A percentile compares a stretch with the other conserved stretches of the same genome.
These are phyloP conservation scores for Ormosia emarginata DNA, from an alignment of 306 rosid species.

Conservation along the genomic window DNA sequence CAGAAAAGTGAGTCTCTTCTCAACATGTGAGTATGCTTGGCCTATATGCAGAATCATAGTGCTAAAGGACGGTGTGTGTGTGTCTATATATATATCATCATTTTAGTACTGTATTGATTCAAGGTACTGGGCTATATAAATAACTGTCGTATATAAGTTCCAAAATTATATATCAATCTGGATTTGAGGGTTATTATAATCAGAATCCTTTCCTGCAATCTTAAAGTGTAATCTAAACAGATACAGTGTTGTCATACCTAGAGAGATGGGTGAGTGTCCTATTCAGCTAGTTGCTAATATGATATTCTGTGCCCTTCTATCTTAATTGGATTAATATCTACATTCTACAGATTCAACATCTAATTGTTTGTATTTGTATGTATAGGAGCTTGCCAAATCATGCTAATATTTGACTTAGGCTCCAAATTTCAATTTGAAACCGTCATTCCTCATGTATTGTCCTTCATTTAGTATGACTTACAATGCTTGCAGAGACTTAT, in stretches of 20 bases:
- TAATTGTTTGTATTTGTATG: neutral
- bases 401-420: neutral
- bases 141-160: neutral
- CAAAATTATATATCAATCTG: neutral
- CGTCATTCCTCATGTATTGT: neutral
- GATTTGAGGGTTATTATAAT: neutral
- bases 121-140: neutral
- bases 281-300: neutral
- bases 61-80: no score
- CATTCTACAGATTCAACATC: neutral
- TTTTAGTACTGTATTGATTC: neutral
- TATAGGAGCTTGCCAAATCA: neutral
- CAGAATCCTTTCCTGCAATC: neutral
- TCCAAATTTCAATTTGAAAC: neutral
- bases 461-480: neutral
- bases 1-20: constrained; percentile 45
- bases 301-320: neutral
- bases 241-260: neutral
- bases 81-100: neutral
- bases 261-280: neutral
- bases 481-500: constrained; percentile 66
- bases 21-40: constrained; percentile 45
- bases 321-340: neutral
- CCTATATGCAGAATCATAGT: no score
- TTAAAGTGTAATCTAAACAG: neutral